Base-by-base conservation (phyloP, 1,139 yeast species). In the Yamadazyma atlantica region DNA sequence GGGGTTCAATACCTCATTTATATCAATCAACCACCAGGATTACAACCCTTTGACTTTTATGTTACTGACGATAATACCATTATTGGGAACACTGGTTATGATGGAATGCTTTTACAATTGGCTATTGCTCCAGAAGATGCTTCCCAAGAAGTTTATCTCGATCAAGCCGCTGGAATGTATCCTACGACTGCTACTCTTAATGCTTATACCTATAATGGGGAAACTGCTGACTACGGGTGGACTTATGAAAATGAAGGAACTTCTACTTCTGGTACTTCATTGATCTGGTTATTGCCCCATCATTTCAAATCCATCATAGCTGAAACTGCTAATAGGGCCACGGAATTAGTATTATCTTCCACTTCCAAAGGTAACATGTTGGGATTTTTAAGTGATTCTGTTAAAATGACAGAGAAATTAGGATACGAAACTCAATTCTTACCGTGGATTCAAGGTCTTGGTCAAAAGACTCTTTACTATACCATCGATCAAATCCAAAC, bases 261-360 rank as follows among this genome's bases (percentile, higher is more conserved):
- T 2, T 78, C 86, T 8, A 55, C 66, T 6, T 62, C 75, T 16
- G 80, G 80, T 3, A 58, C 58, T 6, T 70, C 85, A 8, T 61
- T 83, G 33, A 59, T 84, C 3, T 85, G 78, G 58, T 85, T 87
- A 6, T 69, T 83, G 38, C 89, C 92, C 15, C 95, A 86, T 58
- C 94, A 83, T 42, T 68, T 78, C 35, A 64, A 62, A 24, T 72
- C 85, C 1, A 64, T 85, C 43, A 55, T 69, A 19, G 40, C 63
- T 2, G 54, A 57, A 2, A 66, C 72, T 38, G 38, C 61, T 4
- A 46, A 55, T 3, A 51, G 63, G 2, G 57, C 65, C 25, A 78
- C 87, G 15, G 77, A 76, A 19, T 66, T 81, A 33, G 53, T 62
- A n/a, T 57, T 81, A 32, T 66, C 69, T 25, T 80, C 89, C 0